Conservation (phyloP, 2,329 filamentous ascomycete species). For the Colletotrichum sp. region DNA sequence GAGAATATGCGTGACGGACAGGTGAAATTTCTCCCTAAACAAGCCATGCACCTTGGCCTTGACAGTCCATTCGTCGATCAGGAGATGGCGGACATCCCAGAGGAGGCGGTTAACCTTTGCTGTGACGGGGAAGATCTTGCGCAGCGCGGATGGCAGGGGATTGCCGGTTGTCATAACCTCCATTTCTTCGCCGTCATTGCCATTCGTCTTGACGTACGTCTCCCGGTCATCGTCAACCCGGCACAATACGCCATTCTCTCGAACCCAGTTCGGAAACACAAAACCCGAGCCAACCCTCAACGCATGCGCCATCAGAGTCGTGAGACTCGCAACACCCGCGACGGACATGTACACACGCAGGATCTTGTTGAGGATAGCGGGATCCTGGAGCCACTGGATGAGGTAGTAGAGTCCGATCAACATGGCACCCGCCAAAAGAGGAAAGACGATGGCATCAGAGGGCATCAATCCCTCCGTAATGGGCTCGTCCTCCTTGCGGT, state of each 20-base stretch:
- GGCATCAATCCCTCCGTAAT: constrained; percentile 69
- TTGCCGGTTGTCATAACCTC: constrained; percentile 22
- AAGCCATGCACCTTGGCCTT: constrained; percentile 57
- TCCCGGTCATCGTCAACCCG: constrained; percentile 46
- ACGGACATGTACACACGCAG: constrained; percentile 83
- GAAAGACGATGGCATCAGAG: constrained; percentile 84
- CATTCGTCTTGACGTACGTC: constrained; percentile 33
- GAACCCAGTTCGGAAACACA: constrained; percentile 77
- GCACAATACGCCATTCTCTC: constrained; percentile 47
- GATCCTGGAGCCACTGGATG: constrained; percentile 87
- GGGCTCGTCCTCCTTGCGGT: constrained; percentile 27
- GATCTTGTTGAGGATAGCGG: constrained; percentile 80
- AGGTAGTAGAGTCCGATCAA: constrained; percentile 83
- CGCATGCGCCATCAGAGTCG: constrained; percentile 74
- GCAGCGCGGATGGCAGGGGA: constrained; percentile 35
- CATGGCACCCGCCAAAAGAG: constrained; percentile 74
- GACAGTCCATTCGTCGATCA: constrained; percentile 58
- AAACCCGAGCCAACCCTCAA: constrained; percentile 69
- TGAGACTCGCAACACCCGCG: constrained; percentile 79
- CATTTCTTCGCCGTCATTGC: neutral
- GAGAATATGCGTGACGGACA: constrained; percentile 63
- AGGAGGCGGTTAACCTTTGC: constrained; percentile 27
- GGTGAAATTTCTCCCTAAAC: constrained; percentile 48
- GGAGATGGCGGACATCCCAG: constrained; percentile 57
- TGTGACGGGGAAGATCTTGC: neutral